phyloP scores from a whole-genome alignment of 305 asterid species.

The Fraxinus floribunda region DNA sequence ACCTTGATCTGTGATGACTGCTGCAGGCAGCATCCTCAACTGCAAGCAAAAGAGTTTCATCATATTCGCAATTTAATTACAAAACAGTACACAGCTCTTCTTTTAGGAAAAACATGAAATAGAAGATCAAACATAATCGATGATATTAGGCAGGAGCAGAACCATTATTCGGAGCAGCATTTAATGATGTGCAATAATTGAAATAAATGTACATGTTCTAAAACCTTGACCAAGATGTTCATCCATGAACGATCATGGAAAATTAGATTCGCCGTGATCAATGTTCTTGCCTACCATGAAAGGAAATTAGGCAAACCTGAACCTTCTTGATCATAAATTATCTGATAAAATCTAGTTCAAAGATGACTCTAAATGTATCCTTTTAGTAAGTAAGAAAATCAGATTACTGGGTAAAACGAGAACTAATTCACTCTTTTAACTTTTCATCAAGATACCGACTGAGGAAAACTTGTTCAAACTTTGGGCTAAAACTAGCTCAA shows the following conservation, averaged over 20 bases:
- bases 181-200: background rate
- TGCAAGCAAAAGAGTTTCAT: slow-evolving; percentile 24
- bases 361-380: background rate
- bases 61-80: slow-evolving; percentile 6
- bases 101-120: background rate
- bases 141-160: background rate
- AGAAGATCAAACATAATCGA: background rate
- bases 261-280: background rate
- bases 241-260: background rate
- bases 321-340: background rate
- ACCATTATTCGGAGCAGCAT: background rate
- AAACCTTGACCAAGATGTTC: background rate
- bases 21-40: slow-evolving; percentile 14
- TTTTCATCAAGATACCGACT: background rate
- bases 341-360: background rate
- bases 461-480: background rate
- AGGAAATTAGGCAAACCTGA: background rate
- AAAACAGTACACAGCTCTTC: background rate
- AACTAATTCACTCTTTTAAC: background rate
- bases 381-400: background rate
- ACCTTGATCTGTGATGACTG: slow-evolving; percentile 11
- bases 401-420: background rate
- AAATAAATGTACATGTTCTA: background rate
- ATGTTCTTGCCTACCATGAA: background rate
- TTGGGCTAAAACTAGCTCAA: background rate